Evolutionary conservation across 1,284 basidiomycete species (phyloP), one percentile per base, ranked within the genome.

Genomic region (Peniophora sp.): DNA sequence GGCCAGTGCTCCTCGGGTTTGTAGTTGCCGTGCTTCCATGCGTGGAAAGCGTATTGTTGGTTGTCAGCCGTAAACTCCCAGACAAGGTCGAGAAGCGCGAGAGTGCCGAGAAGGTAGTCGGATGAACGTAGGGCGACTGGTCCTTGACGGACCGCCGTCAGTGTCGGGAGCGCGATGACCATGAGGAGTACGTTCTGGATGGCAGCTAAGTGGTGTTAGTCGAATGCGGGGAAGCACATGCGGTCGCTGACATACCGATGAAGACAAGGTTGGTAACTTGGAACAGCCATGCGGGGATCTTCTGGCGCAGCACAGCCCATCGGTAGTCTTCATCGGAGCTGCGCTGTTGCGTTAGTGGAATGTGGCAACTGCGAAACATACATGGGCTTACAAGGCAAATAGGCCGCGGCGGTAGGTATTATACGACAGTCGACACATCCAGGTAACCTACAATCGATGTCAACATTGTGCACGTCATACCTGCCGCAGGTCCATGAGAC

Each of bases 291-390:
- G 71, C 56, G 2, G 85, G 82, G 20, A 97, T 64, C 50, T 83
- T 74, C 49, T 72, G 65, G 36, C 92, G 81, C 11, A 97, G 73
- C 47, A 92, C 69, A 2, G 76, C 80, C 89, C 94, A 97, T 25
- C 95, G 86, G 63, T 98, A 97, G 66, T 97, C 95, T 65, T 94
- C 92, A 34, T 92, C 90, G 2, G 72, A 68, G 2, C 77, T 80
- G 54, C 5, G 51, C n/a, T 9, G 14, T 10, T 19, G 38, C 38
- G 38, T 17, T 5, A 20, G 38, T 41, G 8, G n/a, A 16, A 3
- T 54, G 39, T 25, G 22, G 10, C 17, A 16, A 19, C 16, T 23
- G 20, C 17, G 43, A 45, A 62, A 52, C 61, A 59, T 50, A 6
- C 9, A n/a, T 23, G 14, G 2, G 64, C 79, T 53, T 59, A 85